phyloP scores from a whole-genome alignment of 305 asterid species.

The Fraxinus baroniana region DNA sequence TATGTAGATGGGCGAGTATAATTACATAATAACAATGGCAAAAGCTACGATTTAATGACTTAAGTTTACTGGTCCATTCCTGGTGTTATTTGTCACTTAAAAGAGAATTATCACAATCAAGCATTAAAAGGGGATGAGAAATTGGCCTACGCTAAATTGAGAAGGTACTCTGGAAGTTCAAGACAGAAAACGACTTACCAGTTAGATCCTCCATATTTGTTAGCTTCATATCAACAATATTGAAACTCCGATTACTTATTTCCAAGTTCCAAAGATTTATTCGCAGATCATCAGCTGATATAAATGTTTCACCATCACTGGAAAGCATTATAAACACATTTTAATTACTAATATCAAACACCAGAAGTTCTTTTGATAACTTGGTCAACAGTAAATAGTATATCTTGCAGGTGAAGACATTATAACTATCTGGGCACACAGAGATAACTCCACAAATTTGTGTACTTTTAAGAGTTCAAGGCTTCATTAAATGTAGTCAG shows the following conservation, averaged over 20 bases:
- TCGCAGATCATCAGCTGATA: conserved; percentile 98
- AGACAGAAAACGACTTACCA: conserved; percentile 41
- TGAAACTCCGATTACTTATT: conserved; percentile 95
- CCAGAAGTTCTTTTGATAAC: conserved; percentile 14
- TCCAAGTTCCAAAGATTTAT: conserved; percentile 99
- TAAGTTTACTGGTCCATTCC: conserved; percentile 1
- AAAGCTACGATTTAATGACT: background rate
- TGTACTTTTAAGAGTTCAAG: background rate
- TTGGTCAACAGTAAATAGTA: background rate
- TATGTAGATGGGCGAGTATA: background rate
- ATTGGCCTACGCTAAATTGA: background rate
- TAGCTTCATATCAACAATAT: conserved; percentile 96
- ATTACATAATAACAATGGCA: background rate
- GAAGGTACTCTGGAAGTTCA: background rate
- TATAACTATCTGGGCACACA: background rate
- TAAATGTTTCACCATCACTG: conserved; percentile 97
- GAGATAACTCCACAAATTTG: background rate
- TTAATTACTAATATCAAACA: conserved; percentile 8
- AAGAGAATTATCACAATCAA: background rate
- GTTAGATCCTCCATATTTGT: conserved; percentile 97
- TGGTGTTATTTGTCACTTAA: background rate
- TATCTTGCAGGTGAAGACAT: background rate
- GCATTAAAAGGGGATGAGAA: background rate
- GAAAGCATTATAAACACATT: conserved; percentile 28
- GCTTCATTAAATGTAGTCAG: background rate